Percentiles rank a stretch among this genome's conserved stretches.
These are phyloP conservation scores for Tagetes erecta DNA, from an alignment of 129 eudicot species.

Conservation along the genomic window DNA sequence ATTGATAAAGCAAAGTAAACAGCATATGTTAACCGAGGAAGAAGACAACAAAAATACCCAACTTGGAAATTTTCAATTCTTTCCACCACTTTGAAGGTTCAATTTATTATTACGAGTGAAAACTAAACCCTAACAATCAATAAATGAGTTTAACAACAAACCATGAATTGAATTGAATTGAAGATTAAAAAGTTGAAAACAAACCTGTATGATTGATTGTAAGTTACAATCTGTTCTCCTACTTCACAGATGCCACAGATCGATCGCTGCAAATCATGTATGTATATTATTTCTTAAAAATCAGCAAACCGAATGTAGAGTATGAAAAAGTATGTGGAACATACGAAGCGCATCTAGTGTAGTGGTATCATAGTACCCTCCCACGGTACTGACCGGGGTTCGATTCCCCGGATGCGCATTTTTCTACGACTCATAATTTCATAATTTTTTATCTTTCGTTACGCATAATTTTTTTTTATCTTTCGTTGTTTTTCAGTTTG, in stretches of 20 bases:
- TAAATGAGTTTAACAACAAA: neutral
- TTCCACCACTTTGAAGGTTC: neutral
- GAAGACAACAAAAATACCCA: no score
- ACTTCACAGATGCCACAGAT: neutral
- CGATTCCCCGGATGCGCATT: slow-evolving; percentile 99
- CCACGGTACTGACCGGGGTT: slow-evolving; percentile 99
- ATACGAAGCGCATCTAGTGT: slow-evolving; percentile 81
- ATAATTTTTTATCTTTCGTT: no score
- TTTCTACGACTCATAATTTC: no score
- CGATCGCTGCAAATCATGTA: neutral
- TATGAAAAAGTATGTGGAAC: no score
- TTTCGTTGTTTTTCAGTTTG: no score
- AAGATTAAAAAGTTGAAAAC: neutral
- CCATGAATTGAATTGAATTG: neutral
- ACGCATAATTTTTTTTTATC: no score
- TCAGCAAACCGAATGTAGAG: no score
- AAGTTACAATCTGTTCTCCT: neutral
- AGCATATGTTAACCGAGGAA: no score
- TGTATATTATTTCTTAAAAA: no score
- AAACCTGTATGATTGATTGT: neutral
- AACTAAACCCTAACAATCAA: neutral
- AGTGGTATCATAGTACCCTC: slow-evolving; percentile 99
- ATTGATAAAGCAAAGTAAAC: no score
- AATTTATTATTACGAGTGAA: neutral
- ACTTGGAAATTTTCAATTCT: no score